These are phyloP conservation scores for Aspergillus ostianus DNA, from an alignment of 495 filamentous ascomycete species.

Conservation along the genomic window DNA sequence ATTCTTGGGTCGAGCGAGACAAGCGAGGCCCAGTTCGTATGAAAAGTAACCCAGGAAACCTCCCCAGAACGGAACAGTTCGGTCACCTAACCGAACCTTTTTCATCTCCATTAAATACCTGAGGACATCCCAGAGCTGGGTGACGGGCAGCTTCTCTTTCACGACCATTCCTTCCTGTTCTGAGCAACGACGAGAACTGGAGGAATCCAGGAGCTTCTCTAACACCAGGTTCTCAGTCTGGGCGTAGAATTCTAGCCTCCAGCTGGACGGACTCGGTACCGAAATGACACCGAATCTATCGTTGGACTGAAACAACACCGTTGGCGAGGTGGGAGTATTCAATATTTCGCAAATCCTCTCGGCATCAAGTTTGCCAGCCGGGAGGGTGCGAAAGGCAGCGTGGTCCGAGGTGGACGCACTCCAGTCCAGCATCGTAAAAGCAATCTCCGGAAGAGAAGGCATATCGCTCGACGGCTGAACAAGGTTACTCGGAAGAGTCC, in stretches of 20 bases:
- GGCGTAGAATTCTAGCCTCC: slow-evolving; percentile 42
- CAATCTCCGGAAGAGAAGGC: slow-evolving; percentile 28
- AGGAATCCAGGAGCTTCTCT: slow-evolving; percentile 18
- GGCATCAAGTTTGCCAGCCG: slow-evolving; percentile 21
- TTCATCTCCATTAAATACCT: slow-evolving; percentile 55
- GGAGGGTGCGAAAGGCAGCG: slow-evolving; percentile 30
- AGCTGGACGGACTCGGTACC: slow-evolving; percentile 38
- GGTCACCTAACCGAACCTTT: slow-evolving; percentile 40
- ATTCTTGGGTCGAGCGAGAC: slow-evolving; percentile 36
- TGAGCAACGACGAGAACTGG: slow-evolving; percentile 1
- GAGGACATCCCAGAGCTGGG: slow-evolving; percentile 43
- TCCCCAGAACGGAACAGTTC: slow-evolving; percentile 70
- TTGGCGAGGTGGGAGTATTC: slow-evolving; percentile 36
- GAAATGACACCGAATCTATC: slow-evolving; percentile 42
- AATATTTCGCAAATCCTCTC: slow-evolving; percentile 37
- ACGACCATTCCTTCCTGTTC: neutral
- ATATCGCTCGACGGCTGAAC: slow-evolving; percentile 24
- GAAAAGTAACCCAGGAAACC: slow-evolving; percentile 88
- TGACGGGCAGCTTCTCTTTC: slow-evolving; percentile 28
- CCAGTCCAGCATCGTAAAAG: slow-evolving; percentile 38
- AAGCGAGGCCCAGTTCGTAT: slow-evolving; percentile 76
- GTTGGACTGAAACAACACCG: slow-evolving; percentile 45
- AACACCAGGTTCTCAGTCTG: slow-evolving; percentile 23
- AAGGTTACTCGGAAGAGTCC: slow-evolving; percentile 24
- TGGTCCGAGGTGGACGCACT: slow-evolving; percentile 29